Percentiles rank a stretch among this genome's conserved stretches.
These are phyloP conservation scores for Leptographium galeiforme DNA, from an alignment of 2,329 filamentous ascomycete genomes.

Conservation along the genomic window DNA sequence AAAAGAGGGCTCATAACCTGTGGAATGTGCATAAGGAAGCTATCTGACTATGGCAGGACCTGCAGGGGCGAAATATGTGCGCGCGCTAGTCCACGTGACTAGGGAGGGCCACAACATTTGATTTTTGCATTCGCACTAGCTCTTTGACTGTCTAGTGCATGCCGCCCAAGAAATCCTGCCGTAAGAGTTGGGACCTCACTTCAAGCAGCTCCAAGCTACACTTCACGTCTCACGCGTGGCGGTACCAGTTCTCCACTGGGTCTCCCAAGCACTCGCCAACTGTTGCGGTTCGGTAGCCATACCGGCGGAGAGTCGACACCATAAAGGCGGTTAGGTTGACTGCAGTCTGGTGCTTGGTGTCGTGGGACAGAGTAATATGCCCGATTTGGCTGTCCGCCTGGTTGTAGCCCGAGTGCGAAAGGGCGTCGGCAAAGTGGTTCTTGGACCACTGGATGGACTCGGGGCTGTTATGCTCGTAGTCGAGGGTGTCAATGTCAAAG, in stretches of 20 bases:
- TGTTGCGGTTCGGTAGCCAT: constrained; percentile 33
- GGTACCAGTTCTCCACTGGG: constrained; percentile 37
- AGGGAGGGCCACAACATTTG: too few relatives aligned
- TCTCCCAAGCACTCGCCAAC: constrained; percentile 43
- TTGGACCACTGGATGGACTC: constrained; percentile 20
- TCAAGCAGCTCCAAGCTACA: too few relatives aligned
- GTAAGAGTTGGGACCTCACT: too few relatives aligned
- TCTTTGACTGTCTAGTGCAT: not conserved
- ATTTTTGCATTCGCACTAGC: not conserved
- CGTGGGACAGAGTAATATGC: constrained; percentile 38
- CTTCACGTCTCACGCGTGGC: constrained; percentile 10
- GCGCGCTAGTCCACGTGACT: too few relatives aligned
- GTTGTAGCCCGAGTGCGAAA: constrained; percentile 12
- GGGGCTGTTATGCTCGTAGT: constrained; percentile 18
- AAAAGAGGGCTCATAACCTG: too few relatives aligned
- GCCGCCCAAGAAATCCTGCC: too few relatives aligned
- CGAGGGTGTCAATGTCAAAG: constrained; percentile 23
- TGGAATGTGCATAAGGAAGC: too few relatives aligned
- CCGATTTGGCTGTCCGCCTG: constrained; percentile 9
- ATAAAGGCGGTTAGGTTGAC: constrained; percentile 31
- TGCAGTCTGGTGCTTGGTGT: constrained; percentile 31
- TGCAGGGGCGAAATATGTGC: too few relatives aligned
- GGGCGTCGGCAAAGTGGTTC: constrained; percentile 16
- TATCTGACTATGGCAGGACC: too few relatives aligned
- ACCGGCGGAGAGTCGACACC: constrained; percentile 23